Base-by-base conservation (phyloP, 371 early-diverging fungal species). In the Paramicrosporidium saccamoebae region DNA sequence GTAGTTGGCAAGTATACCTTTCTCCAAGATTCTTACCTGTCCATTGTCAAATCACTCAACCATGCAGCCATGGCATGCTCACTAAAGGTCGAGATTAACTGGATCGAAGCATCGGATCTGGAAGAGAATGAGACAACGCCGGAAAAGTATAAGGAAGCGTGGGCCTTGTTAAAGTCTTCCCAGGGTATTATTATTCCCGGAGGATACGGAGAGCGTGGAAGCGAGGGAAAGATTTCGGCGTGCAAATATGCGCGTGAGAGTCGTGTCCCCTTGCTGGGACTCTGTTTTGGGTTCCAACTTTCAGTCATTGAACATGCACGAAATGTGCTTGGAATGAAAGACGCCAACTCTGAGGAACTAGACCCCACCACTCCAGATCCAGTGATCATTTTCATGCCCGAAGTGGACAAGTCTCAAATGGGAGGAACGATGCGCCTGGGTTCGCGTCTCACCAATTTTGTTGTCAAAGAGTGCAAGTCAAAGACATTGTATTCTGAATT, bases 181-280 rank as follows among this genome's bases (percentile, higher is more conserved):
- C 47, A 84, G 41, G 96, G 94, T 27, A 72, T 98, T 24, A 49
- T 98, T n/a, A 78, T 96, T 11, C 97, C 99, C 10, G 99, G 99
- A 36, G 99, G 99, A 15, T 98, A 97, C 42, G 99, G 99, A 24
- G 48, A 47, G 26, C 77, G 92, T 39, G 96, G 96, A 32, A 64
- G 68, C 17, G 97, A 92, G 39, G 92, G 94, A 33, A 98, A 78
- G 69, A 59, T 97, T 19, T 39, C 57, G 17, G 94, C 90, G n/a
- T 71, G 71, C 31, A 68, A 78, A 34, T 92, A 79, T 75, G 97
- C 97, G 10, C 73, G 98, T 41, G 79, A 82, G 44, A 72, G 88
- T 49, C 72, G 74, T 34, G 48, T 92, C 16, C 99, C 99, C 22
- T 92, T 78, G 48, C 64, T 98, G 20, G 88, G 88, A 32, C 90